These are phyloP conservation scores for Fusarium neocosmosporiellum DNA, from an alignment of 2,329 filamentous ascomycete genomes.

Conservation along the genomic window DNA sequence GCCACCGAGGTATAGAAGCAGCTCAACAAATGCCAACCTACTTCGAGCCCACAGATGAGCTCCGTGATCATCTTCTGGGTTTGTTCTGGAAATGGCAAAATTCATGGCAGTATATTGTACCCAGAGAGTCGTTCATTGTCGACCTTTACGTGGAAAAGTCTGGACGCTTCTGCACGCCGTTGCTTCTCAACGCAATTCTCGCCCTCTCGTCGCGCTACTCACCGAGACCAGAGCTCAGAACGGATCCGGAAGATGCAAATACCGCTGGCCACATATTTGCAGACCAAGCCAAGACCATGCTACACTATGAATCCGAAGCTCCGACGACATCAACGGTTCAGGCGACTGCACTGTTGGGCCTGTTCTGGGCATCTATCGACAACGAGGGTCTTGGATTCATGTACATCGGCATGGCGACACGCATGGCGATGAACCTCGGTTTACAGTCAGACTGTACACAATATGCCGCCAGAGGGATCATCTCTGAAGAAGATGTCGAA, in stretches of 20 bases:
- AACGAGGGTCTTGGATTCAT: neutral
- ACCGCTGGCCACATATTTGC: slow-evolving; percentile 19
- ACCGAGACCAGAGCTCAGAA: slow-evolving; percentile 6
- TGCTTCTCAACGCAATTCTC: slow-evolving; percentile 18
- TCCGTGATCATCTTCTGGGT: slow-evolving; percentile 12
- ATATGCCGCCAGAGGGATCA: neutral
- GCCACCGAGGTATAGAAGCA: slow-evolving; percentile 1
- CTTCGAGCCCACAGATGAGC: slow-evolving; percentile 12
- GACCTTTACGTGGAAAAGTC: slow-evolving; percentile 12
- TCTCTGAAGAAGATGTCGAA: neutral
- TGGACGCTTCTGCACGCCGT: slow-evolving; percentile 15
- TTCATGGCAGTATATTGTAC: slow-evolving; percentile 23
- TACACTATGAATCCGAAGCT: slow-evolving; percentile 19
- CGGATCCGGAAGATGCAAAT: slow-evolving; percentile 11
- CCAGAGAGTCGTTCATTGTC: slow-evolving; percentile 6
- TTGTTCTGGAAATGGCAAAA: slow-evolving; percentile 28
- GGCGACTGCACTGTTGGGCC: slow-evolving; percentile 7
- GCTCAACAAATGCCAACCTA: slow-evolving; percentile 6
- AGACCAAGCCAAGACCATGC: slow-evolving; percentile 17
- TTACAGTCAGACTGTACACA: slow-evolving; percentile 40
- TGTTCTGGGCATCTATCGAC: neutral
- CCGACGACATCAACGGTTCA: slow-evolving; percentile 20
- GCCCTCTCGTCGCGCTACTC: slow-evolving; percentile 20
- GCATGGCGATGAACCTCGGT: slow-evolving; percentile 25
- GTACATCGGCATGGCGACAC: slow-evolving; percentile 13